Base-by-base conservation (phyloP, 2,329 filamentous ascomycete species). In the Colletotrichum sp. region DNA sequence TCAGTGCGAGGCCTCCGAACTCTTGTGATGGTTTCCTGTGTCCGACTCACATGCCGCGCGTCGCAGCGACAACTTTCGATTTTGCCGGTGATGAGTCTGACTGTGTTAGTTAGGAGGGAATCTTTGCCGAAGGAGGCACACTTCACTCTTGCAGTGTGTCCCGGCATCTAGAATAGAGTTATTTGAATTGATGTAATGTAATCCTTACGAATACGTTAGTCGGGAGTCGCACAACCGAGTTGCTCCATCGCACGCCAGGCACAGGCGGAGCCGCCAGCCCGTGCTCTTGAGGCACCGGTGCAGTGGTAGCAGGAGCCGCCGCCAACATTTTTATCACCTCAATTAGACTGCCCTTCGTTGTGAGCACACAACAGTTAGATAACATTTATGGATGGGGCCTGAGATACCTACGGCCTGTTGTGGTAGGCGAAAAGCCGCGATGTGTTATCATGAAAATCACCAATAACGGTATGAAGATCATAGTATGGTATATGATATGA, bases 351-450 rank as follows among this genome's bases (percentile, higher is more conserved):
- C 10, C 44, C 4, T 22, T 52, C 3, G 1, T 22, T 2, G 12
- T 3, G 6, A 52, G n/a, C n/a, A 24, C 44, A 22, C 12, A 52
- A 52, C 3, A 8, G n/a, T 2, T 7, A 22, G 2, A 52, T 1
- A 4, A 8, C 6, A 10, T 8, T 0, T 4, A 1, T 48, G 0
- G 0, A 1, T 62, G 59, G 22, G 18, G 6, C 39, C 39, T 0
- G 1, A 44, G 5, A 44, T 44, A 2, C 4, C 3, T n/a, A 3
- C 5, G 39, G 0, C 9, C 9, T 44, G 39, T 2, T 44, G 39
- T 44, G 8, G 39, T 6, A n/a, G 39, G 18, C 18, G 5, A 10
- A 6, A 1, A 3, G 18, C 39, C 39, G 18, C 39, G 3, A 44
- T 3, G 18, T 10, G 5, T 18, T n/a, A 1, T 2, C 9, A 1